Evolutionary conservation across 2,329 filamentous ascomycete genomes (phyloP), one percentile per base, ranked within the genome.

Genomic region (Alternaria solani): DNA sequence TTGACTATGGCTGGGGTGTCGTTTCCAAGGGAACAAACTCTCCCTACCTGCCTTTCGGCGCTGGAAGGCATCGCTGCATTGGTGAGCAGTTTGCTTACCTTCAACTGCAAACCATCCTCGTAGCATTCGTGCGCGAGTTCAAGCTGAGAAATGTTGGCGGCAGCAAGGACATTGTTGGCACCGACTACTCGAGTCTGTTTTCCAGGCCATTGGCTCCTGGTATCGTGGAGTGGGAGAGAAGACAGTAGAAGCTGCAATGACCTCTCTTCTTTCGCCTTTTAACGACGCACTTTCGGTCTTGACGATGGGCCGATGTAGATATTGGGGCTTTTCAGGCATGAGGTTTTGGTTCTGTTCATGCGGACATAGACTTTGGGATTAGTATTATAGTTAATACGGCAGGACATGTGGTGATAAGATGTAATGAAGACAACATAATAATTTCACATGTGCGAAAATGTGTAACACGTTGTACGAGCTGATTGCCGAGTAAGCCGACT

Each of bases 21-120:
- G 91, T 97, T 68, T 94, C 88, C 85, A 97, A 97, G 84, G 94
- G 94, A 57, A 90, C 92, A 14, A 88, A 88, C 61, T 96, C 91
- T 53, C 94, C 94, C 0, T 98, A 97, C 78, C 87, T 98, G 48
- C 94, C 94, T 2, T 98, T 98, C 75, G 94, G 94, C 59, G 94
- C 94, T 30, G 94, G 94, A 42, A 86, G 94, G 68, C 94, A 98
- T 81, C 86, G 94, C 67, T 98, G 94, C 81, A 97, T 98, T 75
- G 94, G 94, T 67, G 94, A 98, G 84, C 93, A 97, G 75, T 98
- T 97, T 78, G 94, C 94, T 69, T 96, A 96, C 77, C 85, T 96
- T 59, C 94, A 98, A 81, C 84, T 98, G 64, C 90, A 94, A 76
- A 93, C 92, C 44, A 96, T 98, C 67, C 83, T 90, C 12, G 92